Conservation (phyloP, 805 yeast genomes). For the Candida yuanshanica region DNA sequence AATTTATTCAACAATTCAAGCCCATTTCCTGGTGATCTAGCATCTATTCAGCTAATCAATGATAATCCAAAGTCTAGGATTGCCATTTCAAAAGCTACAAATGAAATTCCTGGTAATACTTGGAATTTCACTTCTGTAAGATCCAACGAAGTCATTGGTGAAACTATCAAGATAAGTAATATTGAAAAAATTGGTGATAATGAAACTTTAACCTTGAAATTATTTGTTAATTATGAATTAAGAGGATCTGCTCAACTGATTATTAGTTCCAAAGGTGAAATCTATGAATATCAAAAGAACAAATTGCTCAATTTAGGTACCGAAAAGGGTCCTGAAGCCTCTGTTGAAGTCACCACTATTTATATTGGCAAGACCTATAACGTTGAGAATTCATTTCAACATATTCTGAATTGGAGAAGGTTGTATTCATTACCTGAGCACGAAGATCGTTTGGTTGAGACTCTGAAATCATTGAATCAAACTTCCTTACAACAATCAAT, state of each 20-base stretch:
- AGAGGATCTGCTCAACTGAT: constrained; percentile 53
- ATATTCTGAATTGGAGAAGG: constrained; percentile 48
- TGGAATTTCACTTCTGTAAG: constrained; percentile 76
- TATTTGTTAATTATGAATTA: constrained; percentile 58
- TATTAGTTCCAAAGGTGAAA: constrained; percentile 40
- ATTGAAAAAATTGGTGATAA: constrained; percentile 41
- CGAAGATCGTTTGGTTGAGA: constrained; percentile 39
- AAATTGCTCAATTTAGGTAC: constrained; percentile 40
- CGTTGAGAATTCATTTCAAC: constrained; percentile 47
- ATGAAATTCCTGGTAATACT: constrained; percentile 40
- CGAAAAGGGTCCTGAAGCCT: constrained; percentile 34
- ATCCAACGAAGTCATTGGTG: constrained; percentile 69
- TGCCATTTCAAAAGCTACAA: constrained; percentile 62
- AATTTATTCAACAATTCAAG: constrained; percentile 23
- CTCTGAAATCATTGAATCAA: constrained; percentile 45
- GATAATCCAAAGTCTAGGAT: constrained; percentile 46
- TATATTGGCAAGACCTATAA: constrained; percentile 68
- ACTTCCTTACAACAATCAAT: constrained; percentile 49
- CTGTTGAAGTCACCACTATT: constrained; percentile 49
- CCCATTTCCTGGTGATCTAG: constrained; percentile 26
- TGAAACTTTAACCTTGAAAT: constrained; percentile 49
- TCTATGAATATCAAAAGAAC: constrained; percentile 43
- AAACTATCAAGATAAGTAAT: constrained; percentile 59
- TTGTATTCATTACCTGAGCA: constrained; percentile 31
- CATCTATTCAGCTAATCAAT: constrained; percentile 45